These are phyloP conservation scores for Dalbergia cochinchinensis DNA, from an alignment of 306 rosid species.

Conservation along the genomic window DNA sequence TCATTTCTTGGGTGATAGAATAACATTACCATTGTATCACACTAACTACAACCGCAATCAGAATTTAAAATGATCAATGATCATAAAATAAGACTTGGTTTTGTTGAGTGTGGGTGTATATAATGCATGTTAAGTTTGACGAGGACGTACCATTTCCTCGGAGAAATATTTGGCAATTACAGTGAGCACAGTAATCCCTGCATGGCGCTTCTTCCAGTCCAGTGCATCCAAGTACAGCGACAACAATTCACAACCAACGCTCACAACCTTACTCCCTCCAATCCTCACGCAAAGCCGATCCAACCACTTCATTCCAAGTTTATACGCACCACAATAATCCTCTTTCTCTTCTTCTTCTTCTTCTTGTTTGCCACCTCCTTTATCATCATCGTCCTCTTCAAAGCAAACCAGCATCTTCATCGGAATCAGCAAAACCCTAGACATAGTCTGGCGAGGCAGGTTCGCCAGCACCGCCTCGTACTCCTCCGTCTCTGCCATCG, in stretches of 20 bases:
- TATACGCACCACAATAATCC: constrained; percentile 18
- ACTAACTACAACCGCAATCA: too few relatives aligned
- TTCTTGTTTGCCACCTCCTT: background rate
- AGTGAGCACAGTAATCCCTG: constrained; percentile 53
- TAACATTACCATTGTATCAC: too few relatives aligned
- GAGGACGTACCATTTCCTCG: constrained; percentile 53
- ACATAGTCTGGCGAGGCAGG: constrained; percentile 17
- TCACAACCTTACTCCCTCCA: constrained; percentile 36
- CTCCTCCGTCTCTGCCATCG: constrained; percentile 47
- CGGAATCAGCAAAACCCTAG: constrained; percentile 41
- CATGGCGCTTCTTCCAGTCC: constrained; percentile 55
- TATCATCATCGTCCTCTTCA: constrained; percentile 28
- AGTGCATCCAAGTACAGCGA: constrained; percentile 38
- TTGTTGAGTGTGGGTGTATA: too few relatives aligned
- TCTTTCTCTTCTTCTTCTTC: background rate
- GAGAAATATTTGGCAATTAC: constrained; percentile 46
- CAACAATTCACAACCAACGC: constrained; percentile 31
- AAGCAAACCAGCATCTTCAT: constrained; percentile 39
- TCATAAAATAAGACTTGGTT: too few relatives aligned
- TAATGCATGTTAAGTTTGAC: background rate
- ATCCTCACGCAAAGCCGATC: constrained; percentile 41
- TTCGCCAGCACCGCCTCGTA: constrained; percentile 17
- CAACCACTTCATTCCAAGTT: constrained; percentile 49
- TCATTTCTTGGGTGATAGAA: too few relatives aligned
- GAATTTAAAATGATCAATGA: too few relatives aligned